phyloP scores from a whole-genome alignment of 177 flowering plant genomes.

The Vitis hybrid region DNA sequence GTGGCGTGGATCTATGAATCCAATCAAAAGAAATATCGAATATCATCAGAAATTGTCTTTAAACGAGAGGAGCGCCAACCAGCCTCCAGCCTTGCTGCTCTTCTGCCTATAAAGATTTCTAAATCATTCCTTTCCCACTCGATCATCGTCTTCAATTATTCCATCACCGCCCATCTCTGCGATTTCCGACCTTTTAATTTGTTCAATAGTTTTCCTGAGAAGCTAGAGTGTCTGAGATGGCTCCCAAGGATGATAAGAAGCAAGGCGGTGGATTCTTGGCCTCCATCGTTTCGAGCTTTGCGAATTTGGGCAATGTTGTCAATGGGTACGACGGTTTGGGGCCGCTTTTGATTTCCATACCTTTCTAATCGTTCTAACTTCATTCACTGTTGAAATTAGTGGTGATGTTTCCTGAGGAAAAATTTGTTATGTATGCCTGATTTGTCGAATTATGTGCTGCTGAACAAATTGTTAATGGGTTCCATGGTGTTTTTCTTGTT shows the following conservation, averaged over 20 bases:
- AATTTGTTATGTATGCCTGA: too few species aligned
- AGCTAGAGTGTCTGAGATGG: conserved; percentile 26
- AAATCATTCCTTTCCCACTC: neutral
- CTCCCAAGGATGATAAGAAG: conserved; percentile 45
- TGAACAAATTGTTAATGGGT: too few species aligned
- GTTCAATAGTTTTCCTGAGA: too few species aligned
- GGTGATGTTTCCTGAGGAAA: neutral
- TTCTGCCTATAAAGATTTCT: neutral
- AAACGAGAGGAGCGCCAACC: conserved; percentile 17
- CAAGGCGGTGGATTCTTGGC: conserved; percentile 70
- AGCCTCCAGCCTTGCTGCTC: conserved; percentile 9
- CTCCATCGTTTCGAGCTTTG: conserved; percentile 47
- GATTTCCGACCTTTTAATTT: too few species aligned
- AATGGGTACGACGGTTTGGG: conserved; percentile 44
- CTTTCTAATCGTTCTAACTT: neutral
- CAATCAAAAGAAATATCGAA: too few species aligned
- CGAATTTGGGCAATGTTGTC: conserved; percentile 52
- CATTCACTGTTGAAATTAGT: neutral
- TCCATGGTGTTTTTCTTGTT: neutral
- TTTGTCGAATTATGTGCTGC: too few species aligned
- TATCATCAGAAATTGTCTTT: neutral
- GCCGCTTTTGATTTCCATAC: neutral
- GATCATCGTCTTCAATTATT: neutral
- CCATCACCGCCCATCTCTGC: neutral
- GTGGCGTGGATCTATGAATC: too few species aligned